Percentiles rank a stretch among this genome's conserved stretches.
Conservation (phyloP, 352 stramenopile genomes). For the Globisporangium splendens region DNA sequence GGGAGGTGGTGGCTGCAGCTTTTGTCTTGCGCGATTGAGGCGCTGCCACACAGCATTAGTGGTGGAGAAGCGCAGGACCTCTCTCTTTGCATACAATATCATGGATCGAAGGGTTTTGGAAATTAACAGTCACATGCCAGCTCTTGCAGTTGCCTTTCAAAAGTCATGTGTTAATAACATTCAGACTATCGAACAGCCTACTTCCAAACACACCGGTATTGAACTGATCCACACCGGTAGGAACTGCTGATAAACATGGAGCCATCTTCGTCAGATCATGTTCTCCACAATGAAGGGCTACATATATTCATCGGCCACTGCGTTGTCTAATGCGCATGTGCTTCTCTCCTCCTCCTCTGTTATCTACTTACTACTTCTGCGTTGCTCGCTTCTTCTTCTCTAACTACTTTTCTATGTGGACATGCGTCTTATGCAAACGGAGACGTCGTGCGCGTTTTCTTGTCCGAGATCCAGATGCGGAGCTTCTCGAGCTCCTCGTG, state of each 20-base stretch:
- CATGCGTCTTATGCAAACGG: constrained; percentile 41
- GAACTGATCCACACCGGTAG: no score
- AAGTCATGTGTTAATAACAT: no score
- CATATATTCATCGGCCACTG: not conserved
- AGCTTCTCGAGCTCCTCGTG: constrained; percentile 68
- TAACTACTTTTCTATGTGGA: no score
- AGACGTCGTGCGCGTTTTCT: constrained; percentile 75
- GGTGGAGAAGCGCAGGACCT: constrained; percentile 17
- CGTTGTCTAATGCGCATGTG: no score
- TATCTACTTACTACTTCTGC: not conserved
- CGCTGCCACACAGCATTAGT: constrained; percentile 7
- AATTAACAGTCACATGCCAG: constrained; percentile 9
- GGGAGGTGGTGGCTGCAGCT: not conserved
- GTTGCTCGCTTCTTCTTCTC: not conserved
- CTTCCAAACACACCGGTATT: no score
- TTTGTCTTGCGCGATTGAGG: not conserved
- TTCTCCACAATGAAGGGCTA: not conserved
- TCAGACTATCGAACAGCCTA: no score
- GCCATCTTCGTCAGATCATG: no score
- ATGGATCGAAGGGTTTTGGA: constrained; percentile 4
- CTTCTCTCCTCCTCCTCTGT: not conserved
- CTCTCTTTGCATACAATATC: constrained; percentile 7
- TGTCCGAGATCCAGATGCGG: constrained; percentile 86
- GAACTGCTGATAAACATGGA: no score
- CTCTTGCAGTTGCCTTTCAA: no score